Evolutionary conservation across 768 basidiomycete genomes (phyloP), one percentile per base, ranked within the genome.

Genomic region (Crucibulum laeve): DNA sequence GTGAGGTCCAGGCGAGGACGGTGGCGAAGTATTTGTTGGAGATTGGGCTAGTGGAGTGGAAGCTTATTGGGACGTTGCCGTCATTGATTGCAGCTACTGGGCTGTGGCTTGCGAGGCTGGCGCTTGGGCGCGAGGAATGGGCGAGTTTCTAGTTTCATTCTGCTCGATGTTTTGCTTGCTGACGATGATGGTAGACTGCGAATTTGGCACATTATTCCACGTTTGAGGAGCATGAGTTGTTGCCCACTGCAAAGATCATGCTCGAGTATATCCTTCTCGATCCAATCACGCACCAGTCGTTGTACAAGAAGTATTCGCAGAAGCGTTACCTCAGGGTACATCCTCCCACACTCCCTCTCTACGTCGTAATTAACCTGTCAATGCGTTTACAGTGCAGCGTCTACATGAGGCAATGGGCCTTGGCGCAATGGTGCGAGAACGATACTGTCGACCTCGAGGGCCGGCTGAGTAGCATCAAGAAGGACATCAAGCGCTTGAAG

Each of bases 1-100:
- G 91, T 62, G 87, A 94, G 53, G 76, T 87, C 23, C 80, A 90
- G 52, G 84, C 84, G 13, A 70, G 93, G 44, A 93, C 92, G 3
- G 74, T 96, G 15, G 91, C 83, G 25, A 96, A 97, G 62, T 97
- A 91, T 63, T 73, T 96, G 40, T 69, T 94, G 42, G 94, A 96
- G 68, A 87, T 96, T 38, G 78, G 80, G 10, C 78, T 80, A 40
- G 70, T 96, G 15, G 92, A 97, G 51, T 80, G 84, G 71, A 69
- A 77, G n/a, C 68, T 97, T 48, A 68, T 97, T 35, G 70, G 72
- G 2, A 77, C 79, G 4, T 76, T 84, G 6, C 89, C 94, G 2
- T 91, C 87, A 21, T 55, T 88, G 50, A 64, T 93, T 46, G 87
- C 91, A 8, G 92, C 93, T 0, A 82, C 90, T 7, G 78, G 86